Evolutionary conservation across 2,329 filamentous ascomycete species (phyloP).

Genomic region (Chaetomium sp.): DNA sequence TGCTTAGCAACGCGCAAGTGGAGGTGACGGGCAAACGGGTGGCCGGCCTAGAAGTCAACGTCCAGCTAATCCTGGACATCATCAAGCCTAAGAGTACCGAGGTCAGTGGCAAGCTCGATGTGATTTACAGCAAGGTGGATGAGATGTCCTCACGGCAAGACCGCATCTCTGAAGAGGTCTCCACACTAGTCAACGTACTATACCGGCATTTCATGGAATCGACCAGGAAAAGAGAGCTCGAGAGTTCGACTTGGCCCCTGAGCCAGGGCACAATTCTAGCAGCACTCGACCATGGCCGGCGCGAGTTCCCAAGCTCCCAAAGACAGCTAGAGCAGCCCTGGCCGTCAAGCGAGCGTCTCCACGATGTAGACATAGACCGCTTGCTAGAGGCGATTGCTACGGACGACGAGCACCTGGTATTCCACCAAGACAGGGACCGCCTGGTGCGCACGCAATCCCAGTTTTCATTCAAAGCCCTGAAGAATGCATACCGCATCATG

Average conservation of each 20-base stretch:
- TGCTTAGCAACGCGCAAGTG: not conserved
- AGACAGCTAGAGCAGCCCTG: not conserved
- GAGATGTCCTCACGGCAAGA: not conserved
- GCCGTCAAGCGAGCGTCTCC: not conserved
- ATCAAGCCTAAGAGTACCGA: not conserved
- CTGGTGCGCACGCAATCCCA: not conserved
- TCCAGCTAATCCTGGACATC: not conserved
- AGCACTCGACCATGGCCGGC: not conserved
- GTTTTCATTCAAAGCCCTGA: not conserved
- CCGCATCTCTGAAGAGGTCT: not conserved
- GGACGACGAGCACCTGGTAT: not conserved
- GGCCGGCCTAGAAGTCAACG: not conserved
- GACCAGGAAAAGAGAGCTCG: not conserved
- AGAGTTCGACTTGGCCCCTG: not conserved
- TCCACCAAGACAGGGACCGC: not conserved
- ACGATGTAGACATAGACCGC: not conserved
- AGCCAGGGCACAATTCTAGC: not conserved
- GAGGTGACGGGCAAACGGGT: not conserved
- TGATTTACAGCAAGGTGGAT: not conserved
- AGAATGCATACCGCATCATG: not conserved
- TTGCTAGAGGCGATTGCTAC: not conserved
- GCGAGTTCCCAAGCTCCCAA: not conserved
- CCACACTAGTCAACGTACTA: not conserved
- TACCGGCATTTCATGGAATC: not conserved
- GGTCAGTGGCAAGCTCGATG: not conserved